Evolutionary conservation across 1,139 yeast species (phyloP).

Genomic region (Geotrichum candidum): DNA sequence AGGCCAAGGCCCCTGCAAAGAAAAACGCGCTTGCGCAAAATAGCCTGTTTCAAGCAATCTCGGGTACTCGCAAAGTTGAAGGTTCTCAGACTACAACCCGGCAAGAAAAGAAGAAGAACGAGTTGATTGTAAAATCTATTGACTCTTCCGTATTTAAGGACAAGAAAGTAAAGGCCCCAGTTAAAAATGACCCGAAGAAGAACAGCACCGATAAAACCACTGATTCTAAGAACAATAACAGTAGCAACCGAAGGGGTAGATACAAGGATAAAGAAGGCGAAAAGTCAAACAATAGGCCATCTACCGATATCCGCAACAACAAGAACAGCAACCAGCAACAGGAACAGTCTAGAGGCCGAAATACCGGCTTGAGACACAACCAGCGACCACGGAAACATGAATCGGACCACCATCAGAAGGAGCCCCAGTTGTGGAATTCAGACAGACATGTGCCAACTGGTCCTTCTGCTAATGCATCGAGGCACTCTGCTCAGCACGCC

Average conservation of each 20-base stretch:
- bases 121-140: background rate
- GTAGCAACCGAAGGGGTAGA: background rate
- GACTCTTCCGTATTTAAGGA: conserved; percentile 8
- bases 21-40: conserved; percentile 5
- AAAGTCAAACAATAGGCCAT: background rate
- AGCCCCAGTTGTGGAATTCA: background rate
- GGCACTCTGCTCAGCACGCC: background rate
- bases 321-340: background rate
- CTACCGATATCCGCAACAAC: background rate
- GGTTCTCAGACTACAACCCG: background rate
- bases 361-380: background rate
- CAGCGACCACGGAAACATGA: background rate
- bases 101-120: background rate
- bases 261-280: background rate
- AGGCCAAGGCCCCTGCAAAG: background rate
- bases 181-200: background rate
- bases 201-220: background rate
- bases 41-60: conserved; percentile 10
- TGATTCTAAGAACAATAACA: background rate
- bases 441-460: background rate
- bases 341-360: background rate
- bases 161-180: background rate
- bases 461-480: background rate
- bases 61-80: conserved; percentile 4
- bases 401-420: background rate